Evolutionary conservation across 805 yeast genomes (phyloP).

Genomic region (Ogataea chonburiensis): DNA sequence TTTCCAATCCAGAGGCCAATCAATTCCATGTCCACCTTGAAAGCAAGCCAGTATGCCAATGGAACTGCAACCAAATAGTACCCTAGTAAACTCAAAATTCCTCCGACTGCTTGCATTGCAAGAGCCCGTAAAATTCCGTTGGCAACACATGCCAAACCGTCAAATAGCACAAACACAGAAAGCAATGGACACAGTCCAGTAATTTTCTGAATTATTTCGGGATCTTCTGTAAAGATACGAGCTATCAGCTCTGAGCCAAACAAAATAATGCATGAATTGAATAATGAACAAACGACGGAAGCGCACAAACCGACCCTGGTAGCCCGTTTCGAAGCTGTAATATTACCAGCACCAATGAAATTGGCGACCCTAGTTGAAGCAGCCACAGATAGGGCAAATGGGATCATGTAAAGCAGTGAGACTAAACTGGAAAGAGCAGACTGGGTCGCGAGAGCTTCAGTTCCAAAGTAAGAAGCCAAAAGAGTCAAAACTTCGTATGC

Average conservation of each 20-base stretch:
- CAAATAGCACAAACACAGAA: constrained; percentile 64
- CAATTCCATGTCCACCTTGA: constrained; percentile 44
- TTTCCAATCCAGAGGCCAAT: constrained; percentile 75
- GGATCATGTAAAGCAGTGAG: constrained; percentile 51
- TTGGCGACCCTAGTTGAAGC: constrained; percentile 56
- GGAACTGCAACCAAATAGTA: constrained; percentile 76
- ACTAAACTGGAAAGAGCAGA: constrained; percentile 53
- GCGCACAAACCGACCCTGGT: constrained; percentile 41
- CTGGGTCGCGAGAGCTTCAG: constrained; percentile 54
- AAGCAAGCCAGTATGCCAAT: constrained; percentile 57
- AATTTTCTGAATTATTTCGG: constrained; percentile 52
- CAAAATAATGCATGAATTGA: constrained; percentile 47
- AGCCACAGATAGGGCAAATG: constrained; percentile 58
- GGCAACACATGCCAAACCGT: constrained; percentile 68
- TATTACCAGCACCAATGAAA: constrained; percentile 45
- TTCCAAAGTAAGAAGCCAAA: constrained; percentile 52
- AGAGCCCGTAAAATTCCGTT: constrained; percentile 74
- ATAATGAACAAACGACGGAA: constrained; percentile 33
- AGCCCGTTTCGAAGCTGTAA: constrained; percentile 36
- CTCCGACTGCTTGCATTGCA: constrained; percentile 74
- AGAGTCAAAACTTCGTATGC: constrained; percentile 59
- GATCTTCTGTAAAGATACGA: constrained; percentile 58
- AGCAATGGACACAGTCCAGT: constrained; percentile 59
- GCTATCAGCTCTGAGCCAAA: constrained; percentile 52
- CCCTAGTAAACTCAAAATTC: constrained; percentile 62